Evolutionary conservation across 495 filamentous ascomycete genomes (phyloP).

Genomic region (Staphylotrichum longicolle): DNA sequence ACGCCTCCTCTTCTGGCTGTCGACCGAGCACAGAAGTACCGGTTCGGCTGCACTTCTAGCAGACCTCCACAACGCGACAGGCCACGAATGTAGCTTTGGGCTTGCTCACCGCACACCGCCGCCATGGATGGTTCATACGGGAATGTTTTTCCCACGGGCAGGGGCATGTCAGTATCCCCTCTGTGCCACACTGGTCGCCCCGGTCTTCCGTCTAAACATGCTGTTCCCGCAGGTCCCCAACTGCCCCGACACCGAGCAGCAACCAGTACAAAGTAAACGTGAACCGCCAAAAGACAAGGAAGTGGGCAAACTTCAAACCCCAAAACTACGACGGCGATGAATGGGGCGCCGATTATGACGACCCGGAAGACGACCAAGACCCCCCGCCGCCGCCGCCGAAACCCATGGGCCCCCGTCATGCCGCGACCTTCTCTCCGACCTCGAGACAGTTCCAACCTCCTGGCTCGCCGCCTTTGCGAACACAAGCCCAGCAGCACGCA

Average conservation of each 20-base stretch:
- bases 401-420: conserved; percentile 29
- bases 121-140: conserved; percentile 38
- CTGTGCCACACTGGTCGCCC: neutral
- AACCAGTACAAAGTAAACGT: conserved; percentile 67
- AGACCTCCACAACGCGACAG: neutral
- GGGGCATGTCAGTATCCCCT: conserved; percentile 22
- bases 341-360: conserved; percentile 84
- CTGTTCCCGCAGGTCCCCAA: conserved; percentile 31
- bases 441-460: conserved; percentile 17
- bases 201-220: neutral
- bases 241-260: conserved; percentile 26
- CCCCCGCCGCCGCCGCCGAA: conserved; percentile 36
- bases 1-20: neutral
- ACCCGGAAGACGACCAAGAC: conserved; percentile 46
- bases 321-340: conserved; percentile 90
- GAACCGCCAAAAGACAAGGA: conserved; percentile 85
- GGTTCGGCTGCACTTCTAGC: neutral
- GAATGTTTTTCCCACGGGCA: conserved; percentile 31
- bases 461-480: conserved; percentile 23
- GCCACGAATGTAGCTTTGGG: conserved; percentile 9
- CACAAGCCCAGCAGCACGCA: conserved; percentile 24
- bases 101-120: conserved; percentile 11
- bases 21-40: neutral
- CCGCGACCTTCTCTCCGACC: conserved; percentile 18
- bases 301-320: conserved; percentile 90